A percentile compares a stretch with the other conserved stretches of the same genome.
phyloP scores from a whole-genome alignment of 495 filamentous ascomycete species.

The Aspergillus haitiensis region DNA sequence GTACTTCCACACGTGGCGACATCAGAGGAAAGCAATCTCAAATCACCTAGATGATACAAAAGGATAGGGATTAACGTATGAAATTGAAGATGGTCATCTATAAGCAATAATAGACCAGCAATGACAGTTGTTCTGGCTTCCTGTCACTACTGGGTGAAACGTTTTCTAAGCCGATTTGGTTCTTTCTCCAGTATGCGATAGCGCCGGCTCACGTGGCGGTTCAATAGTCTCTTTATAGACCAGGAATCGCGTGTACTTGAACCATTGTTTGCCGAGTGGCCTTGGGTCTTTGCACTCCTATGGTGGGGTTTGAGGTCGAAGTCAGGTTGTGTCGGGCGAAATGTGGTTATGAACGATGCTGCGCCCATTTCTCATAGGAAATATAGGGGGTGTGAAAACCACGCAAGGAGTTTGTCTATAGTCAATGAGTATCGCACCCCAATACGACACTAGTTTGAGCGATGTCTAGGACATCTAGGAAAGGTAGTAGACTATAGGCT shows the following conservation, averaged over 20 bases:
- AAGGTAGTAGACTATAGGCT: not conserved
- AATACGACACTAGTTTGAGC: not conserved
- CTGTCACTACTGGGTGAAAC: conserved; percentile 27
- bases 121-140: not conserved
- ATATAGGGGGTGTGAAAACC: not conserved
- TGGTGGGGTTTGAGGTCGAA: conserved; percentile 11
- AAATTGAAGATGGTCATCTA: not conserved
- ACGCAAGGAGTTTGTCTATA: conserved; percentile 10
- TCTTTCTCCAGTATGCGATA: conserved; percentile 47
- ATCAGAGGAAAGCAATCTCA: conserved; percentile 2
- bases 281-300: conserved; percentile 13
- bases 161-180: conserved; percentile 46
- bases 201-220: conserved; percentile 37
- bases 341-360: conserved; percentile 28
- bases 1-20: conserved; percentile 19
- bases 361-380: conserved; percentile 30
- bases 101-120: not conserved
- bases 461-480: not conserved
- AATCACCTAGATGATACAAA: not conserved
- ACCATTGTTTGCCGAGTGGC: conserved; percentile 14
- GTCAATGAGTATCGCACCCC: not conserved
- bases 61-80: not conserved
- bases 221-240: conserved; percentile 44
- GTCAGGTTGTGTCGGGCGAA: conserved; percentile 15
- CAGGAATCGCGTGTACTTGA: conserved; percentile 30